phyloP scores from a whole-genome alignment of 139 green algal species.

The Chlorella vulgaris region DNA sequence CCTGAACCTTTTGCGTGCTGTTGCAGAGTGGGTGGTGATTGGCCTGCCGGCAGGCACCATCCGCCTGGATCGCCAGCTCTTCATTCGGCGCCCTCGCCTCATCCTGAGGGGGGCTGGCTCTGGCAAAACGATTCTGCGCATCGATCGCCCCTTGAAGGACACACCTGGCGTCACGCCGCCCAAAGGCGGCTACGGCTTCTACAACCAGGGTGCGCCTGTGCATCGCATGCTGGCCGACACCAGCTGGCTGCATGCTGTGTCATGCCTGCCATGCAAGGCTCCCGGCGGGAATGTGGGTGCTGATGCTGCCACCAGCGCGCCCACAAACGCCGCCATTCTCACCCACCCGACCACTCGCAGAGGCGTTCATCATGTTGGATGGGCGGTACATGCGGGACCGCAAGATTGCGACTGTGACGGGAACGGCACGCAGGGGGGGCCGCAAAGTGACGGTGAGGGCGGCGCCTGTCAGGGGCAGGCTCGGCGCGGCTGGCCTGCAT shows the following conservation, averaged over 20 bases:
- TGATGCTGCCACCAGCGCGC: background rate
- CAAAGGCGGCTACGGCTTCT: slow-evolving; percentile 7
- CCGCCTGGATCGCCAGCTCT: background rate
- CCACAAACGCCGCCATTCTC: too few relatives aligned
- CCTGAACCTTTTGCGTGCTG: background rate
- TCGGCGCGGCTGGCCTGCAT: too few relatives aligned
- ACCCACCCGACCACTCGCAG: background rate
- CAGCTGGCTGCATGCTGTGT: too few relatives aligned
- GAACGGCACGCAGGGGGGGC: background rate
- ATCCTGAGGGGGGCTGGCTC: slow-evolving; percentile 5
- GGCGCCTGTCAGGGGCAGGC: too few relatives aligned
- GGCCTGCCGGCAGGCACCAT: background rate
- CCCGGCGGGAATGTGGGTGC: background rate
- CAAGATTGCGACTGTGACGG: background rate
- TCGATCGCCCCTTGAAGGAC: background rate
- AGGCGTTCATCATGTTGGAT: slow-evolving; percentile 10
- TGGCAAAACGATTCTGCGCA: background rate
- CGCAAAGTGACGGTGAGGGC: background rate
- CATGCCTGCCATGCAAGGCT: too few relatives aligned
- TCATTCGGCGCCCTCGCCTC: slow-evolving; percentile 9
- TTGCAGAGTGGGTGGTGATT: background rate
- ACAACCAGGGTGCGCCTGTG: background rate
- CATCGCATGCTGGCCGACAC: too few relatives aligned
- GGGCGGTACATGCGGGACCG: background rate
- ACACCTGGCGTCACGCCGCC: background rate